Conservation (phyloP, 2,329 filamentous ascomycete species). For the Akanthomyces dipterigenus region DNA sequence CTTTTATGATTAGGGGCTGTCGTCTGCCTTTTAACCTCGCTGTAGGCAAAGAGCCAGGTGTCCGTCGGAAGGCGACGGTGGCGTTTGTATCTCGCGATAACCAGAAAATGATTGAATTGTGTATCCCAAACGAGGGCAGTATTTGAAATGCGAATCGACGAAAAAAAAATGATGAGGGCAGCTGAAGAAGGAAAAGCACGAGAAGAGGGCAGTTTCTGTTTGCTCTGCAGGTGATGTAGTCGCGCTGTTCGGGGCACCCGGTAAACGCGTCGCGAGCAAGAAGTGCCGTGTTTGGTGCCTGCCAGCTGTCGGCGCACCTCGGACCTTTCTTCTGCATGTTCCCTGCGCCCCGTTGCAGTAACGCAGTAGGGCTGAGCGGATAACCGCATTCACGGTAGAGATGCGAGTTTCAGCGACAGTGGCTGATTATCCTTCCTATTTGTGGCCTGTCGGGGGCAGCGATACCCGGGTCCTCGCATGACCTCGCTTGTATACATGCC, state of each 20-base stretch:
- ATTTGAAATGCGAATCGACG: neutral
- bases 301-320: constrained; percentile 1
- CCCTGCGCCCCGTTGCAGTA: neutral
- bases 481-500: constrained; percentile 1
- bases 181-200: neutral
- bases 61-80: neutral
- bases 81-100: constrained; percentile 7
- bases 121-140: constrained; percentile 1
- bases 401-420: neutral
- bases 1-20: too few relatives aligned
- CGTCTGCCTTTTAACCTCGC: neutral
- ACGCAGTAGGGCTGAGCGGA: neutral
- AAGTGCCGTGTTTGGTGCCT: constrained; percentile 5
- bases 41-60: neutral
- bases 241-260: neutral
- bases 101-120: constrained; percentile 8
- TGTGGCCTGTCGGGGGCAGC: neutral
- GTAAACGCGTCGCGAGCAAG: neutral
- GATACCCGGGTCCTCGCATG: neutral
- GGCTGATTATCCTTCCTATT: neutral
- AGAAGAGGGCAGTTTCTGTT: neutral
- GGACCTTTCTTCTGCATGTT: neutral
- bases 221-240: neutral
- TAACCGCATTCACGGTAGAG: constrained; percentile 1
- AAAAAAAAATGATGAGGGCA: neutral